Percentiles rank a stretch among this genome's conserved stretches.
Evolutionary conservation across 345 rosid species (phyloP).

Genomic region (Brassica carinata): DNA sequence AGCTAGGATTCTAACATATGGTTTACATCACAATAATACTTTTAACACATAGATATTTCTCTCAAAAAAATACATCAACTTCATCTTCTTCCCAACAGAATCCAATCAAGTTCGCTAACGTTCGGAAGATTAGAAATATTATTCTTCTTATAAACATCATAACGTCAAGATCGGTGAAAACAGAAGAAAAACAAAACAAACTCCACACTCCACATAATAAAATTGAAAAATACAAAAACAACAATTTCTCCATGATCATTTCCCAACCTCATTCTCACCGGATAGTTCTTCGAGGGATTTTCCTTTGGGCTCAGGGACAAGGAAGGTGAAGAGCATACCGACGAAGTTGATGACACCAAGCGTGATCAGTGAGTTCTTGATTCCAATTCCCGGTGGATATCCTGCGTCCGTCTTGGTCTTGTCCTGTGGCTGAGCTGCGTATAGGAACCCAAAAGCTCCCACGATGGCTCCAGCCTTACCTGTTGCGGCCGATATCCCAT

Average conservation of each 20-base stretch:
- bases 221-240: background rate
- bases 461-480: conserved; percentile 45
- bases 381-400: conserved; percentile 41
- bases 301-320: conserved; percentile 33
- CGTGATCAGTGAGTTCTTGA: background rate
- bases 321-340: background rate
- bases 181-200: background rate
- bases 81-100: no score
- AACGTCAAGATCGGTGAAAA: background rate
- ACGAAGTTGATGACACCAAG: background rate
- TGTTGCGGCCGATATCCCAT: conserved; percentile 68
- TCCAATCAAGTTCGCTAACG: no score
- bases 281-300: conserved; percentile 62
- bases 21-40: background rate
- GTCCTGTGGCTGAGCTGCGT: conserved; percentile 48
- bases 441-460: conserved; percentile 70
- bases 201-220: background rate
- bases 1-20: background rate
- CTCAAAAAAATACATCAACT: background rate
- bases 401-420: conserved; percentile 46
- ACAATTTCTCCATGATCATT: background rate
- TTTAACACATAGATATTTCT: background rate
- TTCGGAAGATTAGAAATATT: background rate
- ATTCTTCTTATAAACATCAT: background rate
- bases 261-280: conserved; percentile 48